Evolutionary conservation across 352 stramenopile genomes (phyloP), one percentile per base, ranked within the genome.

Genomic region (Phytopythium kandeliae): DNA sequence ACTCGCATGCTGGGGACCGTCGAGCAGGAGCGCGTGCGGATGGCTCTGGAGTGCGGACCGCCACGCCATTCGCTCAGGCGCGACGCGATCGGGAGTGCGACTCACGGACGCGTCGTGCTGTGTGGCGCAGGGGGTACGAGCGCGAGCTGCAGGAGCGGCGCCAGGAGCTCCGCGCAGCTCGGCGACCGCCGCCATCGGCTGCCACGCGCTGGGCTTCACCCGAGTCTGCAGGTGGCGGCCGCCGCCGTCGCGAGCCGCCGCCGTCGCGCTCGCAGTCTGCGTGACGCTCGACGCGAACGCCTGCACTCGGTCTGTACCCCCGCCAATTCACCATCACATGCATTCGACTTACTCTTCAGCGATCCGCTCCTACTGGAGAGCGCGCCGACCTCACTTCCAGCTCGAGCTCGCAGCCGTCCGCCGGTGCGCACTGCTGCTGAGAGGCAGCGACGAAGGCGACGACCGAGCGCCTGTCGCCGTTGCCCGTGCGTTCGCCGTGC

Each of bases 21-120:
- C 16, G 22, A 33, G 25, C 31, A 57, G 47, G 70, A 86, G n/a
- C 78, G 72, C 40, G 66, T 89, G 4, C 76, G 74, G 1, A 52
- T 75, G 37, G 69, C 66, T 25, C 54, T 86, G 12, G 57, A 65
- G 74, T 89, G 52, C 37, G 65, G 7, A 41, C 11, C 45, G 10
- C 16, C n/a, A 10, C 31, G 17, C 31, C 13, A n/a, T 15, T 41
- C 19, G 3, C 11, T 49, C 21, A 49, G 4, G 28, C 28, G 28
- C 28, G 28, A 31, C 28, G 19, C 8, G 11, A 9, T 47, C 19
- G n/a, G n/a, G 17, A 36, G 33, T 16, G n/a, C n/a, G 11, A 37
- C 33, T 44, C n/a, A 26, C 2, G 19, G 12, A 17, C 41, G 44
- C 17, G 26, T 21, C 19, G 31, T 19, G 28, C 53, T 24, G 31